A percentile compares a stretch with the other conserved stretches of the same genome.
Evolutionary conservation across 371 early-diverging fungal genomes (phyloP).

Genomic region (Syncephalastrum contaminatum): DNA sequence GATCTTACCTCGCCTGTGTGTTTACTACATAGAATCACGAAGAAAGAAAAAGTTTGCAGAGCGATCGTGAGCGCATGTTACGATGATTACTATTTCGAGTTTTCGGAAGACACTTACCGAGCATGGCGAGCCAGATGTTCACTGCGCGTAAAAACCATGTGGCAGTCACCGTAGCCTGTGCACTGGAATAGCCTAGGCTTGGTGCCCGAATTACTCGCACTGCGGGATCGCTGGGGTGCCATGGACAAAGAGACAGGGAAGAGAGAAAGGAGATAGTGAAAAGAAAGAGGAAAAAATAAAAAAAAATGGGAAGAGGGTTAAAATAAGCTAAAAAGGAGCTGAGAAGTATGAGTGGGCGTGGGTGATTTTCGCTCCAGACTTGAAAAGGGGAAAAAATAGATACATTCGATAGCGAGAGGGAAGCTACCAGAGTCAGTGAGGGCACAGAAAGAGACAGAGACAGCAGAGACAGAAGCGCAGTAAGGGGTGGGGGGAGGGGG

Average conservation of each 20-base stretch:
- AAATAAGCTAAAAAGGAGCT: slow-evolving; percentile 14
- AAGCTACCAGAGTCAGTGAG: no score
- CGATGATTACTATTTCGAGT: neutral
- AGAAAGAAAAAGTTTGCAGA: slow-evolving; percentile 7
- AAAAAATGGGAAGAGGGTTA: slow-evolving; percentile 3
- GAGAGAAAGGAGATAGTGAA: slow-evolving; percentile 4
- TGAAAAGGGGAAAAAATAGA: no score
- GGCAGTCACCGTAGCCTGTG: slow-evolving; percentile 58
- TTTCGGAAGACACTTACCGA: slow-evolving; percentile 34
- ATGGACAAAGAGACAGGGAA: slow-evolving; percentile 9
- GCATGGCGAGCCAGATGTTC: slow-evolving; percentile 62
- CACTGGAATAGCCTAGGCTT: slow-evolving; percentile 57
- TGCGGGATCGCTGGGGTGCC: slow-evolving; percentile 13
- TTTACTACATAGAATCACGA: slow-evolving; percentile 33
- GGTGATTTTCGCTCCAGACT: neutral
- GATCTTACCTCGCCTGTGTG: slow-evolving; percentile 57
- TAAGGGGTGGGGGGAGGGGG: slow-evolving; percentile 1
- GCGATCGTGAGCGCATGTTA: slow-evolving; percentile 8
- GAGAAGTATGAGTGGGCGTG: neutral
- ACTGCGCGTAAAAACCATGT: slow-evolving; percentile 62
- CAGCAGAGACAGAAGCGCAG: no score
- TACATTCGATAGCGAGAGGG: no score
- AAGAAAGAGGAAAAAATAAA: neutral
- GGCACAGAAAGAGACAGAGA: no score
- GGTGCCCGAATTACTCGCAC: slow-evolving; percentile 13